phyloP scores from a whole-genome alignment of 1,284 basidiomycete species.

The Violaceomyces palustris region DNA sequence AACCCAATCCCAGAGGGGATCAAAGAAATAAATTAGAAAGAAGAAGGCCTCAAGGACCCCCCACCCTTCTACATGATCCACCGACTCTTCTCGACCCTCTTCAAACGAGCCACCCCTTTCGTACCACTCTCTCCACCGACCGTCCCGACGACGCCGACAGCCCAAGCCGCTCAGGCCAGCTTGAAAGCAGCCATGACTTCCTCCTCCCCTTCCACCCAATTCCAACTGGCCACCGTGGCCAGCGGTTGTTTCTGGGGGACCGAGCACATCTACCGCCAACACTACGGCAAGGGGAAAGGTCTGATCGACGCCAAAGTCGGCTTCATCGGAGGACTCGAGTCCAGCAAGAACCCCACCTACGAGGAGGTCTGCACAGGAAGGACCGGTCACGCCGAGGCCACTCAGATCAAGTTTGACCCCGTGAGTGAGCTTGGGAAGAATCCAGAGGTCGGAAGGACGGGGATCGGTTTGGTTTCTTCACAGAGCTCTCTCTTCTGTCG shows the following conservation, averaged over 20 bases:
- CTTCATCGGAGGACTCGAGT: conserved; percentile 44
- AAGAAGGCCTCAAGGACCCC: no score
- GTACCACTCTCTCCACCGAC: no score
- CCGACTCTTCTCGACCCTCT: no score
- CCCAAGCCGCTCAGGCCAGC: not conserved
- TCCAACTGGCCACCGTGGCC: conserved; percentile 29
- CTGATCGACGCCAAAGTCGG: conserved; percentile 43
- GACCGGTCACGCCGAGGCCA: conserved; percentile 85
- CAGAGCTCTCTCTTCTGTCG: no score
- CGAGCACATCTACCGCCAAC: conserved; percentile 46
- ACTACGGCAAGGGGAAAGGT: conserved; percentile 47
- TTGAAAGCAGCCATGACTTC: no score
- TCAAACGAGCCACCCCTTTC: no score
- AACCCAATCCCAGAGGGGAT: no score
- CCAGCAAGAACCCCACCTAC: conserved; percentile 59
- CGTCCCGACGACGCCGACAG: not conserved
- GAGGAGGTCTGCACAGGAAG: conserved; percentile 65
- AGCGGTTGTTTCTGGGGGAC: conserved; percentile 52
- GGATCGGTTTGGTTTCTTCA: no score
- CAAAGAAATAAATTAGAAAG: no score
- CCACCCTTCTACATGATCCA: no score
- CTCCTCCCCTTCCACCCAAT: no score
- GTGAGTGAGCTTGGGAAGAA: conserved; percentile 14
- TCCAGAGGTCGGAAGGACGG: no score
- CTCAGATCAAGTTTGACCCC: conserved; percentile 80